A percentile compares a stretch with the other conserved stretches of the same genome.
phyloP scores from a whole-genome alignment of 2,329 filamentous ascomycete species.

The Trichoderma semiorbis region DNA sequence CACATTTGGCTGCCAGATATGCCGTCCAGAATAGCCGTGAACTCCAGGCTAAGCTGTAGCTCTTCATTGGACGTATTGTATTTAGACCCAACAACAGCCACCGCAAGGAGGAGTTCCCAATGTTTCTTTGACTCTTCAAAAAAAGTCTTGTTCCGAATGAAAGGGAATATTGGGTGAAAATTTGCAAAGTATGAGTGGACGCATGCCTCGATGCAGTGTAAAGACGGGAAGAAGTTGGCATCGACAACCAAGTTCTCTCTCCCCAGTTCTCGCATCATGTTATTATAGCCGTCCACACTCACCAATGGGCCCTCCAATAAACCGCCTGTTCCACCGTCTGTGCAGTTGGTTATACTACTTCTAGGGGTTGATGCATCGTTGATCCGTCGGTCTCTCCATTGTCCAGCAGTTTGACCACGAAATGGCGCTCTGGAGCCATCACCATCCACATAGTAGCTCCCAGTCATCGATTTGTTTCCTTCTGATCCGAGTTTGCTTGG shows the following conservation, averaged over 20 bases:
- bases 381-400: background rate
- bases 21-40: background rate
- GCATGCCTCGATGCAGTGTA: background rate
- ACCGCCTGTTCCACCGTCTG: background rate
- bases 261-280: background rate
- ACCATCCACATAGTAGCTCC: background rate
- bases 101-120: background rate
- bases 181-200: background rate
- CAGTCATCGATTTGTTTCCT: background rate
- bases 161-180: background rate
- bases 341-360: background rate
- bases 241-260: background rate
- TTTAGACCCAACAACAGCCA: background rate
- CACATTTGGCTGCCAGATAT: background rate
- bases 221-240: background rate
- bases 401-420: background rate
- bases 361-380: background rate
- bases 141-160: background rate
- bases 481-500: background rate
- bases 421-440: background rate
- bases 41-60: background rate
- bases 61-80: background rate
- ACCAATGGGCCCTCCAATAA: background rate
- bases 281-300: background rate
- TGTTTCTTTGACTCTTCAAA: background rate